Percentiles rank a stretch among this genome's conserved stretches.
These are phyloP conservation scores for Aspergillus nidulans DNA, from an alignment of 495 filamentous ascomycete genomes.

Conservation along the genomic window DNA sequence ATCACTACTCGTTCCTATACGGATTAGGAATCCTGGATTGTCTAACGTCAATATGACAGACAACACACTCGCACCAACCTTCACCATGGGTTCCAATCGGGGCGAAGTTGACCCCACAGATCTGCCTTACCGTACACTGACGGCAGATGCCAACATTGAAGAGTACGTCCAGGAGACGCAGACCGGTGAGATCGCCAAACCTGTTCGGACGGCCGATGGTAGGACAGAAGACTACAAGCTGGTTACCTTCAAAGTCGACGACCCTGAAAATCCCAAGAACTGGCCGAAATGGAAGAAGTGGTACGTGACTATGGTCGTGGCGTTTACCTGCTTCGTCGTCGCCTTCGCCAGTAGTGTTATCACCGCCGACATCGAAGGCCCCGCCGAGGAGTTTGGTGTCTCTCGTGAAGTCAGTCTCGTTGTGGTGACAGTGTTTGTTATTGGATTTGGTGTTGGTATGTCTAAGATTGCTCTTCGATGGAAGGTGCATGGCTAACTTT, in stretches of 20 bases:
- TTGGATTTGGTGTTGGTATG: conserved; percentile 73
- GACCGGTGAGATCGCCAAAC: conserved; percentile 55
- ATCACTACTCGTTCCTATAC: background rate
- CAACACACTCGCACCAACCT: conserved; percentile 20
- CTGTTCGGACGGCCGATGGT: conserved; percentile 48
- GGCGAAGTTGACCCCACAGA: conserved; percentile 32
- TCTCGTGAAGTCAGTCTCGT: conserved; percentile 63
- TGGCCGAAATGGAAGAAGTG: conserved; percentile 59
- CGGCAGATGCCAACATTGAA: conserved; percentile 51
- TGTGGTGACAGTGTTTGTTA: conserved; percentile 67
- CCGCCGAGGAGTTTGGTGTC: conserved; percentile 56
- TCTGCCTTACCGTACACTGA: conserved; percentile 62
- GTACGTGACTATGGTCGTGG: conserved; percentile 58
- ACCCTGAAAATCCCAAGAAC: conserved; percentile 58
- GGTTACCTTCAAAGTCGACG: conserved; percentile 63
- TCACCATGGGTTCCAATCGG: conserved; percentile 20
- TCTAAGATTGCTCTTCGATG: background rate
- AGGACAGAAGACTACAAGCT: conserved; percentile 60
- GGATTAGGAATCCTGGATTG: background rate
- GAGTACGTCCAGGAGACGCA: conserved; percentile 62
- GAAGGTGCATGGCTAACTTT: conserved; percentile 13
- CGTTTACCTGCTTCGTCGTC: conserved; percentile 61
- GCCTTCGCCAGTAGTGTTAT: conserved; percentile 58
- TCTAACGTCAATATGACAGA: conserved; percentile 14
- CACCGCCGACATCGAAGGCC: conserved; percentile 63